Evolutionary conservation across 306 rosid genomes (phyloP).

Genomic region (Fragaria ananassa): DNA sequence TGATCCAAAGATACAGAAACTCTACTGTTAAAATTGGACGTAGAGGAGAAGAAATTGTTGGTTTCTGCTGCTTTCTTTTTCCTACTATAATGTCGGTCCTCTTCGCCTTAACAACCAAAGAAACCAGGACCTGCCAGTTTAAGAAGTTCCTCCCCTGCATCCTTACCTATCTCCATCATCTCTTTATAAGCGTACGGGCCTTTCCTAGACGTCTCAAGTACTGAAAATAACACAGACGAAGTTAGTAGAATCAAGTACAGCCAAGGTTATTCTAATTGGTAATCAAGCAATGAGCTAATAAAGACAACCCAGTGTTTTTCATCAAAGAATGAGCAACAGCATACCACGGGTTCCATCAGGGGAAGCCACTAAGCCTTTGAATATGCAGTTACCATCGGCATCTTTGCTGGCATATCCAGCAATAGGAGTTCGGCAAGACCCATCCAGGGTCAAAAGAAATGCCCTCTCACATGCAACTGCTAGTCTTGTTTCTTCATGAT

Average conservation of each 20-base stretch:
- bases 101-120: constrained; percentile 43
- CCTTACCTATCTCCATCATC: constrained; percentile 76
- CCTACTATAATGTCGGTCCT: neutral
- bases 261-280: neutral
- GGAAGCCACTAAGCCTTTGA: constrained; percentile 83
- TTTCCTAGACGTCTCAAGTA: constrained; percentile 73
- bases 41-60: neutral
- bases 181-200: constrained; percentile 62
- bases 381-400: constrained; percentile 66
- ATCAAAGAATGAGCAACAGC: constrained; percentile 2
- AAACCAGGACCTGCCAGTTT: constrained; percentile 77
- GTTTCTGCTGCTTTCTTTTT: neutral
- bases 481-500: constrained; percentile 83
- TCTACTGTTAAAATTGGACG: constrained; percentile 6
- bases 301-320: constrained; percentile 7
- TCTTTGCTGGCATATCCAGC: constrained; percentile 81
- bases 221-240: constrained; percentile 32
- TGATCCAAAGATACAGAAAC: neutral
- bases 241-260: neutral
- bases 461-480: constrained; percentile 85
- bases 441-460: constrained; percentile 69
- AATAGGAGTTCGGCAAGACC: constrained; percentile 90
- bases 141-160: constrained; percentile 86
- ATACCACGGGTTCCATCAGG: constrained; percentile 80
- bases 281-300: constrained; percentile 8